Percentiles rank a stretch among this genome's conserved stretches.
Conservation (phyloP, 2,329 filamentous ascomycete species). For the Aureobasidium namibiae region DNA sequence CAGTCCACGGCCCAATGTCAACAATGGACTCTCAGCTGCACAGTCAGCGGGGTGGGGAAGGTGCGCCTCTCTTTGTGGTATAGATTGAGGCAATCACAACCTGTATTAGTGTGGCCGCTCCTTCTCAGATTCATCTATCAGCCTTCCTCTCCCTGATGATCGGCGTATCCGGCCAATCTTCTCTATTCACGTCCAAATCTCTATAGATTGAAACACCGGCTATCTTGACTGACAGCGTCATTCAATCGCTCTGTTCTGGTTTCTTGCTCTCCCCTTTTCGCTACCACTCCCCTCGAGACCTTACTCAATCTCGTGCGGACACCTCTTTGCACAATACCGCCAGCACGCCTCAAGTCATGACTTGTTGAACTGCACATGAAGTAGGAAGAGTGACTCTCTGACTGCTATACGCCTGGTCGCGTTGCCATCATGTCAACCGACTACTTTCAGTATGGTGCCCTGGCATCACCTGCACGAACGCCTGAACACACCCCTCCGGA, state of each 20-base stretch:
- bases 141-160: not conserved
- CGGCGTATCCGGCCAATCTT: not conserved
- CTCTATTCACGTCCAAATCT: not conserved
- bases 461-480: conserved; percentile 64
- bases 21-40: not conserved
- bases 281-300: not conserved
- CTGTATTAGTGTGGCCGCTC: not conserved
- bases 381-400: not conserved
- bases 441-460: conserved; percentile 46
- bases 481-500: conserved; percentile 57
- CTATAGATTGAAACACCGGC: not conserved
- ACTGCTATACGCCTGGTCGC: not conserved
- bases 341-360: not conserved
- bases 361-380: not conserved
- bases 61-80: not conserved
- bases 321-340: not conserved
- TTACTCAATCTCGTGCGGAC: not conserved
- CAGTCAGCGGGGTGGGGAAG: not conserved
- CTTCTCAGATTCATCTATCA: not conserved
- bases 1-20: not conserved
- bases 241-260: not conserved
- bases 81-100: conserved; percentile 1
- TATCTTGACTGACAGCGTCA: not conserved
- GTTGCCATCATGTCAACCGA: conserved; percentile 29
- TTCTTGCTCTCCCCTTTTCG: not conserved